These are phyloP conservation scores for Wickerhamiella sorbophila DNA, from an alignment of 805 yeast genomes.

Conservation along the genomic window DNA sequence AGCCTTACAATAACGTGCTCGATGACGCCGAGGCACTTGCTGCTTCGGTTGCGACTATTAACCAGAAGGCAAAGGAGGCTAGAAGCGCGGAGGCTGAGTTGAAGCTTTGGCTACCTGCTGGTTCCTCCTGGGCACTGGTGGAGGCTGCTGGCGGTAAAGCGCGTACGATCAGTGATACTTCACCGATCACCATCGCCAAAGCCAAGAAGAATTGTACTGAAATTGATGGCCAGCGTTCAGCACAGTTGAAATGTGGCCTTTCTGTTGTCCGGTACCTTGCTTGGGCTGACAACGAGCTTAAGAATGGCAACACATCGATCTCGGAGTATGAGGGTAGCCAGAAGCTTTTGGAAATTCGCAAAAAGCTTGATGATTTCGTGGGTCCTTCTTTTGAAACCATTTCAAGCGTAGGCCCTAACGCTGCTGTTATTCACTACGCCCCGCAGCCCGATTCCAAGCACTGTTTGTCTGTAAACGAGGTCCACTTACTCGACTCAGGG, in stretches of 20 bases:
- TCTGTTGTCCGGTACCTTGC: slow-evolving; percentile 61
- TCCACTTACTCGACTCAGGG: slow-evolving; percentile 79
- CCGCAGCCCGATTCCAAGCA: slow-evolving; percentile 44
- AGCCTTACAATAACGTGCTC: slow-evolving; percentile 47
- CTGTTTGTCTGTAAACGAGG: slow-evolving; percentile 47
- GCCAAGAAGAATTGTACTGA: slow-evolving; percentile 64
- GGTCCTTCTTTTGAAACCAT: slow-evolving; percentile 66
- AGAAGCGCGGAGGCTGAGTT: slow-evolving; percentile 5
- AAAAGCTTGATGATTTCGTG: slow-evolving; percentile 24
- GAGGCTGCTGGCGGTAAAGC: slow-evolving; percentile 33
- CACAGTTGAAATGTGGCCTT: slow-evolving; percentile 75
- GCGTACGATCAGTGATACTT: slow-evolving; percentile 30
- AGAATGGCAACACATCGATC: slow-evolving; percentile 24
- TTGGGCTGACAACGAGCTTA: slow-evolving; percentile 61
- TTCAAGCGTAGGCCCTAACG: slow-evolving; percentile 61
- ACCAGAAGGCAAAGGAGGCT: neutral
- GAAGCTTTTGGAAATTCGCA: slow-evolving; percentile 35
- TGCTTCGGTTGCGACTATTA: neutral
- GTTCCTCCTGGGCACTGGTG: slow-evolving; percentile 55
- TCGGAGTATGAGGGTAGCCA: slow-evolving; percentile 46
- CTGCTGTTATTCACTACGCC: slow-evolving; percentile 62
- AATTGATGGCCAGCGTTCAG: slow-evolving; percentile 50
- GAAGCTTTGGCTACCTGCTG: slow-evolving; percentile 39
- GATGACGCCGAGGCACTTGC: slow-evolving; percentile 29
- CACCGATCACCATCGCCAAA: slow-evolving; percentile 56